Percentiles rank a stretch among this genome's conserved stretches.
phyloP scores from a whole-genome alignment of 2,329 filamentous ascomycete genomes.

The Remersonia thermophila region DNA sequence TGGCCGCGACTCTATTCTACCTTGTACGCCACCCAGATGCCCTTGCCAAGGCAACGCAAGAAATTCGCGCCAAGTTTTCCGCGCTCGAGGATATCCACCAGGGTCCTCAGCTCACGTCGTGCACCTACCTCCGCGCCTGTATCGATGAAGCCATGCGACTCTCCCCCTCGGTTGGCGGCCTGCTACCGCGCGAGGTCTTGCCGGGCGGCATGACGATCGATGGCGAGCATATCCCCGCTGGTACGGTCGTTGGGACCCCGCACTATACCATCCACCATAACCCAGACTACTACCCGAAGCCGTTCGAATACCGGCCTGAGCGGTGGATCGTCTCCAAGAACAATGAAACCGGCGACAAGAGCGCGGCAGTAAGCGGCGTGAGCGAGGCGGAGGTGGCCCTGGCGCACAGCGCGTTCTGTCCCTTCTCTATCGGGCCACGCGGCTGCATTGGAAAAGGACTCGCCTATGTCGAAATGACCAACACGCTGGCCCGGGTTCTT shows the following conservation, averaged over 20 bases:
- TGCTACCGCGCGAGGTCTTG: constrained; percentile 48
- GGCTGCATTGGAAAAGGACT: constrained; percentile 62
- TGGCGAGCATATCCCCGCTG: constrained; percentile 41
- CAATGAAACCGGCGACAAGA: constrained; percentile 1
- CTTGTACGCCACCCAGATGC: constrained; percentile 40
- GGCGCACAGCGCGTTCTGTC: constrained; percentile 60
- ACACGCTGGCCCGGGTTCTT: constrained; percentile 48
- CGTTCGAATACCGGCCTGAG: constrained; percentile 49
- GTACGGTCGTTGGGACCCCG: constrained; percentile 51
- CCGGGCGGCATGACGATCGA: constrained; percentile 42
- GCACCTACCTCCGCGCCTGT: constrained; percentile 49
- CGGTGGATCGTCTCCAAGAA: constrained; percentile 46
- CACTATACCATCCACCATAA: constrained; percentile 61
- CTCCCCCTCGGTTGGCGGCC: constrained; percentile 47
- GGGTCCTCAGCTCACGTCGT: constrained; percentile 35
- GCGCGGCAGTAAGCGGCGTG: constrained; percentile 22
- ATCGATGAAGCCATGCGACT: constrained; percentile 55
- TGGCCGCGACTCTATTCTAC: constrained; percentile 52
- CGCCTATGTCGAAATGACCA: constrained; percentile 55
- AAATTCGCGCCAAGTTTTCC: constrained; percentile 40
- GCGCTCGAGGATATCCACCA: constrained; percentile 43
- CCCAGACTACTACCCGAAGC: constrained; percentile 45
- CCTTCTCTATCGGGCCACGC: constrained; percentile 57
- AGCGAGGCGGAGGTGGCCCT: constrained; percentile 38
- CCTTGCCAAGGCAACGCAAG: constrained; percentile 34